phyloP scores from a whole-genome alignment of 805 yeast genomes.

The Yarrowia divulgata region DNA sequence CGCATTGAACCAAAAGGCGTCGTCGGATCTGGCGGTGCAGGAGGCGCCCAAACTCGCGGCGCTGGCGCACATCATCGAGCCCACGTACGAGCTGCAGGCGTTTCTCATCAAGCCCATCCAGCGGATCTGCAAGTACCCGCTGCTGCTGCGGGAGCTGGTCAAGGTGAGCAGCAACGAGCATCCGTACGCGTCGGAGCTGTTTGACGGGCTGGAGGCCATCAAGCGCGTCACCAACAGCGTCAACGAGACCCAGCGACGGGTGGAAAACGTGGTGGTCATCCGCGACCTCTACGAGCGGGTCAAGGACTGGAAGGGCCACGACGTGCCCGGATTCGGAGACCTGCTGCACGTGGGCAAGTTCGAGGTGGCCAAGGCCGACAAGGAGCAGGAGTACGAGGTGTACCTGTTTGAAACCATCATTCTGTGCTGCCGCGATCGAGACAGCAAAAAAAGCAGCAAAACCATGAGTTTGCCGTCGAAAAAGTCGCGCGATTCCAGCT shows the following conservation, averaged over 20 bases:
- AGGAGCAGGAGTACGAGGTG: conserved; percentile 86
- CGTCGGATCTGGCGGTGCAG: conserved; percentile 75
- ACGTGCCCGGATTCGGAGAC: conserved; percentile 81
- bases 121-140: conserved; percentile 93
- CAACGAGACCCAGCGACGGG: conserved; percentile 91
- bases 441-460: conserved; percentile 50
- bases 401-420: conserved; percentile 81
- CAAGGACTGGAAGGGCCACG: conserved; percentile 91
- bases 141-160: conserved; percentile 72
- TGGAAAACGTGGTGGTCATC: conserved; percentile 80
- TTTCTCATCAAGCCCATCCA: conserved; percentile 94
- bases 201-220: conserved; percentile 72
- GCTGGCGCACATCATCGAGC: conserved; percentile 70
- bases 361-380: conserved; percentile 55
- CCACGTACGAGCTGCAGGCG: conserved; percentile 87
- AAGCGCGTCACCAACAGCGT: conserved; percentile 85
- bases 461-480: conserved; percentile 55
- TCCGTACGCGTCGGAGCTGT: conserved; percentile 68
- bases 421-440: conserved; percentile 68
- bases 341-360: conserved; percentile 76
- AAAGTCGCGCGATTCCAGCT: conserved; percentile 55
- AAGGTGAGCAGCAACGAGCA: conserved; percentile 51
- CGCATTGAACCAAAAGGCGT: conserved; percentile 89
- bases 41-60: conserved; percentile 65
- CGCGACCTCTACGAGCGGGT: conserved; percentile 76